Conservation (phyloP, 202 grass and related monocot genomes). For the Zizania palustris region DNA sequence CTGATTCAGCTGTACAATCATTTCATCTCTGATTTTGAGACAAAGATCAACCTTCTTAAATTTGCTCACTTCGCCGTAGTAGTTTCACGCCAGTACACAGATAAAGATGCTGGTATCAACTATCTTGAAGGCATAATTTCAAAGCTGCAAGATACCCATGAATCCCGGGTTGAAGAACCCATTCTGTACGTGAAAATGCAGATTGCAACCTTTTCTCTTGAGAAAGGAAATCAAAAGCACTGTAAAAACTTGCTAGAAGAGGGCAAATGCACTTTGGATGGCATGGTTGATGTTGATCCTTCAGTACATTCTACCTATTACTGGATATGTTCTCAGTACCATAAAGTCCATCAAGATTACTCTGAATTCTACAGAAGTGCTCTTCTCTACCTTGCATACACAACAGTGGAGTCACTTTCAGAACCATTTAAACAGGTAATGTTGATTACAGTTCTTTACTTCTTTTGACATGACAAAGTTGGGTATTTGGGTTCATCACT, state of each 20-base stretch:
- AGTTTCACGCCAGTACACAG: constrained; percentile 68
- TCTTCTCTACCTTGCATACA: constrained; percentile 81
- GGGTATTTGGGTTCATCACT: constrained; percentile 14
- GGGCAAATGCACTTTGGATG: constrained; percentile 51
- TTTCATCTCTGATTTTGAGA: constrained; percentile 78
- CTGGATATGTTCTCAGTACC: constrained; percentile 65
- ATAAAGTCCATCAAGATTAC: constrained; percentile 59
- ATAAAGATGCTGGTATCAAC: constrained; percentile 61
- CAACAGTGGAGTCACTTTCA: constrained; percentile 68
- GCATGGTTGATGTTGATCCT: constrained; percentile 67
- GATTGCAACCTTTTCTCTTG: constrained; percentile 61
- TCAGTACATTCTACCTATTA: constrained; percentile 62
- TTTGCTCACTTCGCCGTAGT: constrained; percentile 58
- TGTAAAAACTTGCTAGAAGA: constrained; percentile 61
- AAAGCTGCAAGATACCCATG: constrained; percentile 50
- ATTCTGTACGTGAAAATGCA: constrained; percentile 74
- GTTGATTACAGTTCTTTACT: constrained; percentile 13
- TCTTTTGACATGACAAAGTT: constrained; percentile 1
- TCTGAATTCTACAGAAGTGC: constrained; percentile 59
- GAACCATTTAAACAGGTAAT: constrained; percentile 67
- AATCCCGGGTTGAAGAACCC: constrained; percentile 55
- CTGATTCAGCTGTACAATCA: constrained; percentile 64
- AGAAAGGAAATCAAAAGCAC: constrained; percentile 61
- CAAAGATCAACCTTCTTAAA: constrained; percentile 70
- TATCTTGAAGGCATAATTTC: constrained; percentile 67